phyloP scores from a whole-genome alignment of 176 grass and related monocot genomes.

The Stipa capillata region DNA sequence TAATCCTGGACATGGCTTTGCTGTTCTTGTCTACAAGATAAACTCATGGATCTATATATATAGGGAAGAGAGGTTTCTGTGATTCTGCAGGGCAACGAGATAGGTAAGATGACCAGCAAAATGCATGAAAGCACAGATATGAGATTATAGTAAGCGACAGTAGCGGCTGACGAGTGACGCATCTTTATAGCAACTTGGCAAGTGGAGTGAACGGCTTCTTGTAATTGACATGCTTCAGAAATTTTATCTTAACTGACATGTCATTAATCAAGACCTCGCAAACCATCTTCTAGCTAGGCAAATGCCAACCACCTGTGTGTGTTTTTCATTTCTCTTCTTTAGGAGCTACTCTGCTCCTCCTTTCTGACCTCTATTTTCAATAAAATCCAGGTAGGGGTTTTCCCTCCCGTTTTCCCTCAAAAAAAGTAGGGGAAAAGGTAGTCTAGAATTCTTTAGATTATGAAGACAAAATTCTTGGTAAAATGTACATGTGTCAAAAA shows the following conservation, averaged over 20 bases:
- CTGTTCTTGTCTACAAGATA: background rate
- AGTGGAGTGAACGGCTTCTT: background rate
- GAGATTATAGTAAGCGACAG: constrained; percentile 1
- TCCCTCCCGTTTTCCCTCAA: no score
- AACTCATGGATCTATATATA: constrained; percentile 9
- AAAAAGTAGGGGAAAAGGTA: constrained; percentile 27
- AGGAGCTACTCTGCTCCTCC: no score
- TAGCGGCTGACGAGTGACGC: background rate
- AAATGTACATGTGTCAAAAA: background rate
- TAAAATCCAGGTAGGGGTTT: no score
- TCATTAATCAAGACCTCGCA: no score
- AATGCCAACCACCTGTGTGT: no score
- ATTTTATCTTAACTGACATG: no score
- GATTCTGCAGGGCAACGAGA: background rate
- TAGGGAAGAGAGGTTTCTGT: background rate
- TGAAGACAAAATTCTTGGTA: background rate
- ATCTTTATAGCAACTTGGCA: constrained; percentile 26
- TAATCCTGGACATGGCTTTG: background rate
- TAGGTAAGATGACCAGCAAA: background rate
- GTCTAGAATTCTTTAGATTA: constrained; percentile 10
- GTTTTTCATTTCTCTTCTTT: no score
- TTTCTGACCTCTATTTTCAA: no score
- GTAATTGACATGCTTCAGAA: background rate
- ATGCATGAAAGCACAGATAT: background rate
- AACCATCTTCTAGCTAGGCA: no score